Conservation (phyloP, 1,284 basidiomycete genomes). For the Leccinum subatratum region DNA sequence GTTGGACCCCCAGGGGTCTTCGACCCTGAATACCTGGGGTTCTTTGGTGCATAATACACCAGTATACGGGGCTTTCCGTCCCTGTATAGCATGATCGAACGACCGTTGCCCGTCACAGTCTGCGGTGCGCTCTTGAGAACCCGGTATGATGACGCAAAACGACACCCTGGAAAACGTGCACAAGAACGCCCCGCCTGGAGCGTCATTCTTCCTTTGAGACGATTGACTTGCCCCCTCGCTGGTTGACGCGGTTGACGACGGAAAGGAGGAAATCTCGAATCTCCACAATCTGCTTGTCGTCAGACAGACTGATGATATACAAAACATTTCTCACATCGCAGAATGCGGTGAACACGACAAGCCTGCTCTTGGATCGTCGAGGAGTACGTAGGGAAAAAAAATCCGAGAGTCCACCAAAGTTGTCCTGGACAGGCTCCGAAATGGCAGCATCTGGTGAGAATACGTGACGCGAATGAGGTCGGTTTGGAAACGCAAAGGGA, state of each 20-base stretch:
- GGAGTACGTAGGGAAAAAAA: slow-evolving; percentile 45
- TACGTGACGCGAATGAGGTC: too few relatives aligned
- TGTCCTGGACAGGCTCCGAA: slow-evolving; percentile 41
- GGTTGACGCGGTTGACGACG: slow-evolving; percentile 38
- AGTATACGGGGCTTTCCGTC: slow-evolving; percentile 22
- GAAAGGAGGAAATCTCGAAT: slow-evolving; percentile 45
- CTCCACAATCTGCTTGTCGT: slow-evolving; percentile 27
- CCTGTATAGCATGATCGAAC: slow-evolving; percentile 25
- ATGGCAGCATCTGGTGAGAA: slow-evolving; percentile 34
- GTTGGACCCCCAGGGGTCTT: slow-evolving; percentile 29
- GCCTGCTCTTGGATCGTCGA: slow-evolving; percentile 34
- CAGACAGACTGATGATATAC: slow-evolving; percentile 43
- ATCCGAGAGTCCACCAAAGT: slow-evolving; percentile 54
- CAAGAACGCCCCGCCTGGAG: slow-evolving; percentile 25
- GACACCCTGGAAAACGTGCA: slow-evolving; percentile 23
- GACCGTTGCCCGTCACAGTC: slow-evolving; percentile 16
- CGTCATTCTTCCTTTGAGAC: slow-evolving; percentile 26
- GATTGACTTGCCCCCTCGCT: slow-evolving; percentile 30
- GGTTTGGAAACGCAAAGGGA: too few relatives aligned
- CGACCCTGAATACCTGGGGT: slow-evolving; percentile 29
- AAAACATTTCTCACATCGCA: slow-evolving; percentile 48
- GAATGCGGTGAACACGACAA: slow-evolving; percentile 44
- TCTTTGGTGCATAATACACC: slow-evolving; percentile 31
- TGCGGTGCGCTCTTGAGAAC: slow-evolving; percentile 19
- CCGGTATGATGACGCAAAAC: slow-evolving; percentile 22